Evolutionary conservation across 2,329 filamentous ascomycete species (phyloP).

Genomic region (Aspergillus hiratsukae): DNA sequence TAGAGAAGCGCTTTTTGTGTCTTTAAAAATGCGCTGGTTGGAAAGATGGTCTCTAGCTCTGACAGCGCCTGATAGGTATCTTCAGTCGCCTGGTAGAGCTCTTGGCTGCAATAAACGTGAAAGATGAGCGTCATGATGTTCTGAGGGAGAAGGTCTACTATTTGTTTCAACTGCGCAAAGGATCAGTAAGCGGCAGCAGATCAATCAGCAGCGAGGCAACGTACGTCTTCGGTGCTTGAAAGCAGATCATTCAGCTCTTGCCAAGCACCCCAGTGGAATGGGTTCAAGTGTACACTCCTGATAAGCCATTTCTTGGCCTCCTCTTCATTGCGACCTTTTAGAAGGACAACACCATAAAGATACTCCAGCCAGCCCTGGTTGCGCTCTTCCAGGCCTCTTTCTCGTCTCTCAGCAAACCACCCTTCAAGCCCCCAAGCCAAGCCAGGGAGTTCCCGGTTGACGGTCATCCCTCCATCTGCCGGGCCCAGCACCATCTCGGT

Average conservation of each 20-base stretch:
- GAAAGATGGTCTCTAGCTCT: conserved; percentile 79
- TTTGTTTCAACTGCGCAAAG: conserved; percentile 59
- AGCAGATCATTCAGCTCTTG: conserved; percentile 82
- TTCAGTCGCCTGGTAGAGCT: conserved; percentile 81
- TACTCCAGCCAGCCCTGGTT: conserved; percentile 90
- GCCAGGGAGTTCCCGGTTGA: conserved; percentile 77
- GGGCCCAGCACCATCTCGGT: conserved; percentile 96
- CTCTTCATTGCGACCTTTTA: conserved; percentile 85
- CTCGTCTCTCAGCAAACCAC: conserved; percentile 68
- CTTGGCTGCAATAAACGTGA: conserved; percentile 82
- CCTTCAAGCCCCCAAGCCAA: conserved; percentile 72
- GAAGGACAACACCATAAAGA: conserved; percentile 78
- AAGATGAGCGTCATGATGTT: conserved; percentile 95
- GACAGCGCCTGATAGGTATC: conserved; percentile 69
- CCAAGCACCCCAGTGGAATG: conserved; percentile 98
- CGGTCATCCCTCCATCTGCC: conserved; percentile 75
- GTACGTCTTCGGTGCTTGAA: conserved; percentile 73
- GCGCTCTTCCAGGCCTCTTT: conserved; percentile 56
- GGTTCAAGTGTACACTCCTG: conserved; percentile 79
- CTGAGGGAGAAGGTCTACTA: conserved; percentile 70
- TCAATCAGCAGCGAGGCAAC: conserved; percentile 26
- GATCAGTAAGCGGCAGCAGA: conserved; percentile 15
- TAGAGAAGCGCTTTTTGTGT: conserved; percentile 83
- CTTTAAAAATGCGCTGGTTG: conserved; percentile 79
- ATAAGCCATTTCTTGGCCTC: conserved; percentile 83